Percentiles rank a stretch among this genome's conserved stretches.
Conservation (phyloP, 1,139 yeast species). For the Yamadazyma dendronema region DNA sequence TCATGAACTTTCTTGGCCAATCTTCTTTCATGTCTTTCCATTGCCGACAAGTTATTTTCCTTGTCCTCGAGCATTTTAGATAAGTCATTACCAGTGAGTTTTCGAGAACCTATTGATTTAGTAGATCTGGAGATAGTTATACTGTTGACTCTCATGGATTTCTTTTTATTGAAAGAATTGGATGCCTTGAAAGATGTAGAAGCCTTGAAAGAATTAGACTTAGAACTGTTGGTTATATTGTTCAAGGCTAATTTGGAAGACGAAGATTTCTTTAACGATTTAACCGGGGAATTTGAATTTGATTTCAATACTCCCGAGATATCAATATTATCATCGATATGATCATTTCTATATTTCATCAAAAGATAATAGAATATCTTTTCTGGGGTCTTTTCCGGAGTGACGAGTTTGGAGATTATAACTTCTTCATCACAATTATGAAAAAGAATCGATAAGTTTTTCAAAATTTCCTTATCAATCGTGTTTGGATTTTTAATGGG, state of each 20-base stretch:
- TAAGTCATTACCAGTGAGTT: conserved; percentile 19
- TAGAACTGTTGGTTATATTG: conserved; percentile 32
- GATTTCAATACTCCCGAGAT: conserved; percentile 4
- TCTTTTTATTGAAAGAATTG: conserved; percentile 39
- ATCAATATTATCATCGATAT: conserved; percentile 31
- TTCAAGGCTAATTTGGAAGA: conserved; percentile 20
- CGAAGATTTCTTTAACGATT: conserved; percentile 7
- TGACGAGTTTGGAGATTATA: conserved; percentile 58
- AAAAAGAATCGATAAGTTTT: conserved; percentile 84
- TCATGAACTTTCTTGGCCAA: conserved; percentile 31
- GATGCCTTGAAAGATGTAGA: conserved; percentile 40
- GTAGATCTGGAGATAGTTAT: conserved; percentile 24
- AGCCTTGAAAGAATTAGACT: conserved; percentile 28
- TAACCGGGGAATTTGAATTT: conserved; percentile 11
- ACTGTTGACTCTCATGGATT: conserved; percentile 22
- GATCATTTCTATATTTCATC: conserved; percentile 81
- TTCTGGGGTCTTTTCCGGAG: conserved; percentile 65
- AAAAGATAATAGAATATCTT: conserved; percentile 86
- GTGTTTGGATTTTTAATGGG: conserved; percentile 53
- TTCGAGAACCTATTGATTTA: conserved; percentile 18
- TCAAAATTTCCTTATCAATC: conserved; percentile 79
- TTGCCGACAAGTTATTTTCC: conserved; percentile 16
- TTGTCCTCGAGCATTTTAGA: conserved; percentile 10
- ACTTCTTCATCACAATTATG: conserved; percentile 74
- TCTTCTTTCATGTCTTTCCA: conserved; percentile 25